phyloP scores from a whole-genome alignment of 768 basidiomycete species.

The Tubosaeta sp. region DNA sequence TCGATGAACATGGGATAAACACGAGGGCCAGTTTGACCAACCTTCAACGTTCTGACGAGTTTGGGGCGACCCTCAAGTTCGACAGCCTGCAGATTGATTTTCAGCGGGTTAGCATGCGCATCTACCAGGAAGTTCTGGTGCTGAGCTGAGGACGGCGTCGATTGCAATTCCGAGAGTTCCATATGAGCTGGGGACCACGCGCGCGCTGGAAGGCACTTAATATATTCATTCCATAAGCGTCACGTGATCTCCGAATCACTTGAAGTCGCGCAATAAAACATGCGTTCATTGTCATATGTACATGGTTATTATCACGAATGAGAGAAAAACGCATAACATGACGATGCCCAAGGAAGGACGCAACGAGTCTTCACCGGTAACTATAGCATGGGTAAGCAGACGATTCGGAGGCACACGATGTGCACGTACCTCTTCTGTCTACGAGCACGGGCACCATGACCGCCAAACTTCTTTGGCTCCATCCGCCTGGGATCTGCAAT shows the following conservation, averaged over 20 bases:
- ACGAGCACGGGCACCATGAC: constrained; percentile 95
- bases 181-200: background rate
- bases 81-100: constrained; percentile 55
- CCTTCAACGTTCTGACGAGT: constrained; percentile 48
- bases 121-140: constrained; percentile 35
- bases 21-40: constrained; percentile 20
- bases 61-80: constrained; percentile 47
- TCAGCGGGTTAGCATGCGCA: constrained; percentile 39
- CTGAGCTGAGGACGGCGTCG: constrained; percentile 11
- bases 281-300: constrained; percentile 16
- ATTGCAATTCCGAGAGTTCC: constrained; percentile 19
- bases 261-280: background rate
- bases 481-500: constrained; percentile 95
- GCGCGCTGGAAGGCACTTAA: background rate
- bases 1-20: background rate
- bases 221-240: background rate
- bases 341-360: constrained; percentile 36
- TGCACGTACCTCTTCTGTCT: constrained; percentile 83
- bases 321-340: constrained; percentile 40
- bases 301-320: constrained; percentile 35
- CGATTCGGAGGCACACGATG: background rate
- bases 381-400: constrained; percentile 36
- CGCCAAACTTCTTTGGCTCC: constrained; percentile 99
- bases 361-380: constrained; percentile 53
- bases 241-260: constrained; percentile 9